Percentiles rank a stretch among this genome's conserved stretches.
Conservation (phyloP, 1,139 yeast species). For the Meyerozyma guilliermondii region DNA sequence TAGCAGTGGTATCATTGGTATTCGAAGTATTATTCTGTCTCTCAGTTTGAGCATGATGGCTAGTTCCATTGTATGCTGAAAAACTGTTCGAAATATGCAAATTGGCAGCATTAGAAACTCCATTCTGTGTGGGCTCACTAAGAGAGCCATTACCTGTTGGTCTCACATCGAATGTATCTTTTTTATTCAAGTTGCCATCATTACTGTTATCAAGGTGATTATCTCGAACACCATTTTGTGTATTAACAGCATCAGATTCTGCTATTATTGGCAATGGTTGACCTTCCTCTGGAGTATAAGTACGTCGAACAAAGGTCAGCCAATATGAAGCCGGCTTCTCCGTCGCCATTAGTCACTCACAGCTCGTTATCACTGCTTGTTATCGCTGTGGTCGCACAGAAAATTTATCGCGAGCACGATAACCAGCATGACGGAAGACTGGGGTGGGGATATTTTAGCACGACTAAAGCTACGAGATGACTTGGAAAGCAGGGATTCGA, state of each 20-base stretch:
- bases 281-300: not conserved
- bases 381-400: not conserved
- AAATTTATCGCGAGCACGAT: not conserved
- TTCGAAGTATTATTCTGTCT: not conserved
- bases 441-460: constrained; percentile 21
- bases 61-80: not conserved
- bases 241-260: not conserved
- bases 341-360: not conserved
- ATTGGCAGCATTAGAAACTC: no score
- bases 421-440: constrained; percentile 5
- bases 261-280: not conserved
- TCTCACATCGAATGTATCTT: no score
- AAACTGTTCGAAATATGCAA: not conserved
- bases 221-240: not conserved
- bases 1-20: not conserved
- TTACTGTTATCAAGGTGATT: not conserved
- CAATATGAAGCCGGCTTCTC: not conserved
- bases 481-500: constrained; percentile 27
- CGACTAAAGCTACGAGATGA: constrained; percentile 27
- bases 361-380: not conserved
- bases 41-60: not conserved
- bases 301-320: not conserved
- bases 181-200: no score
- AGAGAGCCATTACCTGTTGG: no score
- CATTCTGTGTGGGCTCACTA: no score